These are phyloP conservation scores for Aureobasidium lini DNA, from an alignment of 2,329 filamentous ascomycete genomes.

Conservation along the genomic window DNA sequence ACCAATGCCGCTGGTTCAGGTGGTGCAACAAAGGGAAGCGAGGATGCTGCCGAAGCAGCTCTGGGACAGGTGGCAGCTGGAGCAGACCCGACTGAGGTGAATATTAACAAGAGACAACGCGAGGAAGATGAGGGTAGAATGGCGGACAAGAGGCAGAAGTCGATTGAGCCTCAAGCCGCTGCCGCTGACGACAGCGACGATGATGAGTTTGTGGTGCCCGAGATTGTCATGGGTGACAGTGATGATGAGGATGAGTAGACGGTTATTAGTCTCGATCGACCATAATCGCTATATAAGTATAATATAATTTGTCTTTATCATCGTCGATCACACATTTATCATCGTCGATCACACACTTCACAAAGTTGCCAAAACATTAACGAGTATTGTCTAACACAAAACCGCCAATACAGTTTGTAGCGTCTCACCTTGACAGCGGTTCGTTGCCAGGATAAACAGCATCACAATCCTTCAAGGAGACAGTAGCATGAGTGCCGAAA, in stretches of 20 bases:
- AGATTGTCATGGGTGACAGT: conserved; percentile 26
- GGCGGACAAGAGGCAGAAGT: conserved; percentile 8
- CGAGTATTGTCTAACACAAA: no score
- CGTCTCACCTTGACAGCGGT: no score
- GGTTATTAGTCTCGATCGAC: no score
- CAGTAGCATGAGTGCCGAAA: no score
- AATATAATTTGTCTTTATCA: no score
- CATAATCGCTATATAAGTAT: no score
- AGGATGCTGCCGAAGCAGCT: neutral
- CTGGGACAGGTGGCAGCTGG: neutral
- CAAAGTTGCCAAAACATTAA: no score
- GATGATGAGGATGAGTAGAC: conserved; percentile 23
- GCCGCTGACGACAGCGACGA: conserved; percentile 22
- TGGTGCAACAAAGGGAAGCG: neutral
- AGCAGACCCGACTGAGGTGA: neutral
- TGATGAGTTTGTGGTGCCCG: conserved; percentile 31
- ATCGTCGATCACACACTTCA: no score
- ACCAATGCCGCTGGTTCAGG: neutral
- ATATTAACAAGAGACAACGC: neutral
- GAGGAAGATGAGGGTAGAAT: neutral
- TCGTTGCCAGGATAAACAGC: no score
- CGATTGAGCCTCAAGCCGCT: neutral
- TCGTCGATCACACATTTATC: no score
- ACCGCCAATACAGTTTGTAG: no score
- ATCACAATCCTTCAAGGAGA: no score